phyloP scores from a whole-genome alignment of 1,284 basidiomycete genomes.

The Cutaneotrichosporon dermatis region DNA sequence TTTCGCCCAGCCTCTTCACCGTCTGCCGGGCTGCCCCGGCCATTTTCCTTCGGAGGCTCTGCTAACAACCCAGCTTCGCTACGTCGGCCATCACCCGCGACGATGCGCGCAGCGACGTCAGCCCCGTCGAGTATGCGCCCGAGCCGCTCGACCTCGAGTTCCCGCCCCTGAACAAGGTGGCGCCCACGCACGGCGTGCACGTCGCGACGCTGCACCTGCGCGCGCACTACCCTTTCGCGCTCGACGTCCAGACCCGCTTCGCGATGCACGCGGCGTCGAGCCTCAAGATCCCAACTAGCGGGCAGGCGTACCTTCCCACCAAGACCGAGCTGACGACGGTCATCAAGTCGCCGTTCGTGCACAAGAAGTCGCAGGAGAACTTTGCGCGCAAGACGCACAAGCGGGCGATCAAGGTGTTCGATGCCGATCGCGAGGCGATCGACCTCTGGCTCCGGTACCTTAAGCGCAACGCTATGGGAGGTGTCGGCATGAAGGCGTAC shows the following conservation, averaged over 20 bases:
- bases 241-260: conserved; percentile 81
- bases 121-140: not conserved
- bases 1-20: conserved; percentile 50
- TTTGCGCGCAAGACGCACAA: conserved; percentile 82
- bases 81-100: not conserved
- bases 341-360: conserved; percentile 75
- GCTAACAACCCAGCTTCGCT: not conserved
- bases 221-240: conserved; percentile 62
- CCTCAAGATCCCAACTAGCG: conserved; percentile 75
- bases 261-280: conserved; percentile 75
- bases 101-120: not conserved
- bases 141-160: conserved; percentile 2
- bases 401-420: conserved; percentile 83
- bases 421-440: conserved; percentile 74
- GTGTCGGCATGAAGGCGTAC: conserved; percentile 79
- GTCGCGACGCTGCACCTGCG: conserved; percentile 80
- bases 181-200: conserved; percentile 62
- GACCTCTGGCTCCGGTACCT: conserved; percentile 80
- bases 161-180: conserved; percentile 15
- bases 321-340: conserved; percentile 83
- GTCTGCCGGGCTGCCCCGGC: too few relatives aligned
- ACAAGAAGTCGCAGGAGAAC: conserved; percentile 96
- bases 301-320: conserved; percentile 66
- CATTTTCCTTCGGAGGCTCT: too few relatives aligned
- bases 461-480: conserved; percentile 68